These are phyloP conservation scores for Prunus fruticosa DNA, from an alignment of 306 rosid genomes.

Conservation along the genomic window DNA sequence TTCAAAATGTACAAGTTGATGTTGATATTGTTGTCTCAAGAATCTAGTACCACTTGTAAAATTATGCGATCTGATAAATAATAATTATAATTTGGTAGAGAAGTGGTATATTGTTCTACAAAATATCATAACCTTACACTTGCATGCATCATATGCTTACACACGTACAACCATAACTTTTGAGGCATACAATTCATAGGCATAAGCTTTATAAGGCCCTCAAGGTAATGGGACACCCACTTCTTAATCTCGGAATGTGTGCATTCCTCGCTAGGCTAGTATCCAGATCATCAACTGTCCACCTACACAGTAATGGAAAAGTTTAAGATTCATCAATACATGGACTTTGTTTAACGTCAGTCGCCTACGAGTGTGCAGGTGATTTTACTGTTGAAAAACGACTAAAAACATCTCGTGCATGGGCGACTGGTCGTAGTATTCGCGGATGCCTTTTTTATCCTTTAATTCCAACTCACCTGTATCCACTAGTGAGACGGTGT, in stretches of 20 bases:
- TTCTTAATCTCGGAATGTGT: slow-evolving; percentile 60
- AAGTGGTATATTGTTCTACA: background rate
- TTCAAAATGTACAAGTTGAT: background rate
- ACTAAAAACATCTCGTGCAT: background rate
- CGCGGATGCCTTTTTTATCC: too few species aligned
- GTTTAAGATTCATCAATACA: background rate
- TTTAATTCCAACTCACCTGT: slow-evolving; percentile 38
- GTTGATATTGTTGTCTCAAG: background rate
- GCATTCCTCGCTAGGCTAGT: slow-evolving; percentile 67
- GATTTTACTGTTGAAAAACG: background rate
- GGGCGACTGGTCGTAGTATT: background rate
- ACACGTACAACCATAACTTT: background rate
- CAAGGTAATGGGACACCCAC: slow-evolving; percentile 71
- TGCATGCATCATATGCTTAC: too few species aligned
- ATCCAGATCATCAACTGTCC: slow-evolving; percentile 63
- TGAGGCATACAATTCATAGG: background rate
- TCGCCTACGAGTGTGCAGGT: background rate
- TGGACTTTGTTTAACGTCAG: too few species aligned
- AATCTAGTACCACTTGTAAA: background rate
- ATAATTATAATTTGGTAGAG: background rate
- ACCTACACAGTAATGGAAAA: slow-evolving; percentile 31
- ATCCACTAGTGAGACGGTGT: slow-evolving; percentile 54
- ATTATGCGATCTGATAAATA: background rate
- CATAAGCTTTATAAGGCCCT: slow-evolving; percentile 24
- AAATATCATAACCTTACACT: background rate